Conservation (phyloP, 441 rosid species). For the Iberis amara region DNA sequence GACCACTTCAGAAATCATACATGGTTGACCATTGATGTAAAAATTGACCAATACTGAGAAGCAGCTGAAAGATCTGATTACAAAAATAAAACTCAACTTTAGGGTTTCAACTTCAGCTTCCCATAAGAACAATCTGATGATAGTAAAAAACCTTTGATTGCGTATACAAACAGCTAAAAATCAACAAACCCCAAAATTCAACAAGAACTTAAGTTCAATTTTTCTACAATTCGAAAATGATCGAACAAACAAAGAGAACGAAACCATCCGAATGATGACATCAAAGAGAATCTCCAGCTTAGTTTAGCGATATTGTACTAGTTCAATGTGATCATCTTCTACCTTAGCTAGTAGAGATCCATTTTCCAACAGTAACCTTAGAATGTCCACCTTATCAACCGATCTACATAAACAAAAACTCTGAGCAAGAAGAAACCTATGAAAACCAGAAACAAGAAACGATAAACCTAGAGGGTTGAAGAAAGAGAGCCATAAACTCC, state of each 20-base stretch:
- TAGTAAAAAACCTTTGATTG: background rate
- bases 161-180: background rate
- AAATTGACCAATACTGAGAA: constrained; percentile 25
- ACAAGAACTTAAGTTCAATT: no score
- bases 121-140: constrained; percentile 7
- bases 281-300: constrained; percentile 6
- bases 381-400: constrained; percentile 16
- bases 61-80: constrained; percentile 28
- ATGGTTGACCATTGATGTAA: constrained; percentile 20
- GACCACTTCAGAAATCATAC: constrained; percentile 29
- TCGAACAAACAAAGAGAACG: background rate
- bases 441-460: constrained; percentile 23
- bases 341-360: constrained; percentile 28
- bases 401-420: constrained; percentile 25
- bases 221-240: constrained; percentile 6
- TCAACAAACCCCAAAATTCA: background rate
- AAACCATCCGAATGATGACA: constrained; percentile 1
- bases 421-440: background rate
- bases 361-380: constrained; percentile 23
- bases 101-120: constrained; percentile 20
- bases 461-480: constrained; percentile 4
- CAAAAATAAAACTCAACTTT: constrained; percentile 20
- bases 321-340: constrained; percentile 29
- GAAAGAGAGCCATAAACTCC: constrained; percentile 10
- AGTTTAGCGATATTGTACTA: background rate